Evolutionary conservation across 2,329 filamentous ascomycete species (phyloP).

Genomic region (Pochonia chlamydosporia): DNA sequence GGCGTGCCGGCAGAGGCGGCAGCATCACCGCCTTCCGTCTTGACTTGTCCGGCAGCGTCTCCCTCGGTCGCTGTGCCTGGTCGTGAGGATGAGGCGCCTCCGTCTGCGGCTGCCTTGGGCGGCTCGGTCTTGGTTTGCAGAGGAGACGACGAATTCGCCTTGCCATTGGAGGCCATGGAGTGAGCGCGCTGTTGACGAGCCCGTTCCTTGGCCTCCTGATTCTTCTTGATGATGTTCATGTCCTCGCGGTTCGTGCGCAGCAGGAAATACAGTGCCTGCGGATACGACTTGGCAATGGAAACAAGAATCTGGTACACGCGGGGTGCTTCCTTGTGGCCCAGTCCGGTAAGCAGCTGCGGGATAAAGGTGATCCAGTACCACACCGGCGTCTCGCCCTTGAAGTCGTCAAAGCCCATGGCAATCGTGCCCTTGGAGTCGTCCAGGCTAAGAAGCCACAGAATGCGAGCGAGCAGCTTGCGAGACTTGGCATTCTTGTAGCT

Average conservation of each 20-base stretch:
- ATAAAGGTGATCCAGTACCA: conserved; percentile 99
- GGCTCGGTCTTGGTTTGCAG: conserved; percentile 49
- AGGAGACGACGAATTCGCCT: conserved; percentile 41
- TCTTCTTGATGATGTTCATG: conserved; percentile 86
- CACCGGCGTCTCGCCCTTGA: conserved; percentile 93
- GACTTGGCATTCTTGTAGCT: conserved; percentile 98
- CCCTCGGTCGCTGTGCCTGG: conserved; percentile 48
- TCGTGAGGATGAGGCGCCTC: conserved; percentile 36
- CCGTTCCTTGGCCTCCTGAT: conserved; percentile 69
- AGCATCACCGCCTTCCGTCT: conserved; percentile 37
- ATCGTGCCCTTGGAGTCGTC: conserved; percentile 83
- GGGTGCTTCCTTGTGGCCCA: conserved; percentile 85
- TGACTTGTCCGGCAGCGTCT: conserved; percentile 34
- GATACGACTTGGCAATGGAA: conserved; percentile 93
- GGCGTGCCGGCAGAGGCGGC: conserved; percentile 19
- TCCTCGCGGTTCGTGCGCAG: conserved; percentile 91
- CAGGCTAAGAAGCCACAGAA: conserved; percentile 91
- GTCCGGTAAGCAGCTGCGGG: conserved; percentile 85
- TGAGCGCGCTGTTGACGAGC: conserved; percentile 45
- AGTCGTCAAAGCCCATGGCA: conserved; percentile 83
- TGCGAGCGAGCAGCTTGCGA: conserved; percentile 84
- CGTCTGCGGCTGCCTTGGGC: conserved; percentile 27
- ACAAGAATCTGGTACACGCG: conserved; percentile 81
- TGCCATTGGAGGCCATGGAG: conserved; percentile 36
- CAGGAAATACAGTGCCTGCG: conserved; percentile 93